Conservation (phyloP, 495 filamentous ascomycete species). For the Ramalina peruviana region DNA sequence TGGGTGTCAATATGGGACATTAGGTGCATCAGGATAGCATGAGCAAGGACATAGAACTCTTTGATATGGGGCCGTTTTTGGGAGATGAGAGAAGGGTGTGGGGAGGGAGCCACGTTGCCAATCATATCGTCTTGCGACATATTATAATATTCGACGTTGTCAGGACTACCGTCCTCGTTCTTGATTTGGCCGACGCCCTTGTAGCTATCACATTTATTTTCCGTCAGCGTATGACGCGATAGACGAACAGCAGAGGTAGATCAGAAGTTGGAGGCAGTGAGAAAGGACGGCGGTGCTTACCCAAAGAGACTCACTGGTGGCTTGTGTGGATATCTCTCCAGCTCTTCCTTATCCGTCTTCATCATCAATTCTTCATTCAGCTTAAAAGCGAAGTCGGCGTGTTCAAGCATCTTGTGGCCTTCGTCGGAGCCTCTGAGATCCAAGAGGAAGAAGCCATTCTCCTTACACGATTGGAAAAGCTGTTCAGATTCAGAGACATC, state of each 20-base stretch:
- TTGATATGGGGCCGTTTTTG: neutral
- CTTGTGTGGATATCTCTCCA: slow-evolving; percentile 2
- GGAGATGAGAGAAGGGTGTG: slow-evolving; percentile 3
- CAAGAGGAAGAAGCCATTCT: slow-evolving; percentile 12
- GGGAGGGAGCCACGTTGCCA: neutral
- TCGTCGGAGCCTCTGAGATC: slow-evolving; percentile 6
- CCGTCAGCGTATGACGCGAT: neutral
- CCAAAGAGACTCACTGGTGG: neutral
- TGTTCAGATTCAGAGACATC: slow-evolving; percentile 28
- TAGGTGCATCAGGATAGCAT: slow-evolving; percentile 2
- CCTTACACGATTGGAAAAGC: slow-evolving; percentile 24
- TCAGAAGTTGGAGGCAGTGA: no score
- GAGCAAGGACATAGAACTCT: slow-evolving; percentile 1
- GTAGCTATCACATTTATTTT: slow-evolving; percentile 1
- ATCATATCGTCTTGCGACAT: slow-evolving; percentile 12
- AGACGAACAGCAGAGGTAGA: neutral
- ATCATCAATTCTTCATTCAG: slow-evolving; percentile 2
- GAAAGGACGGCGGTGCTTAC: neutral
- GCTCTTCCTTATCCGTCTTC: neutral
- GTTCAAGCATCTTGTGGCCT: slow-evolving; percentile 9
- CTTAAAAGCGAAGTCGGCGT: slow-evolving; percentile 13
- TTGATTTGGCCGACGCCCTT: slow-evolving; percentile 8
- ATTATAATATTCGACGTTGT: slow-evolving; percentile 8
- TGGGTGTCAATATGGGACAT: slow-evolving; percentile 3
- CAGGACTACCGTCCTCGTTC: slow-evolving; percentile 10